Conservation (phyloP, 1,284 basidiomycete species). For the Porodaedalea pini region DNA sequence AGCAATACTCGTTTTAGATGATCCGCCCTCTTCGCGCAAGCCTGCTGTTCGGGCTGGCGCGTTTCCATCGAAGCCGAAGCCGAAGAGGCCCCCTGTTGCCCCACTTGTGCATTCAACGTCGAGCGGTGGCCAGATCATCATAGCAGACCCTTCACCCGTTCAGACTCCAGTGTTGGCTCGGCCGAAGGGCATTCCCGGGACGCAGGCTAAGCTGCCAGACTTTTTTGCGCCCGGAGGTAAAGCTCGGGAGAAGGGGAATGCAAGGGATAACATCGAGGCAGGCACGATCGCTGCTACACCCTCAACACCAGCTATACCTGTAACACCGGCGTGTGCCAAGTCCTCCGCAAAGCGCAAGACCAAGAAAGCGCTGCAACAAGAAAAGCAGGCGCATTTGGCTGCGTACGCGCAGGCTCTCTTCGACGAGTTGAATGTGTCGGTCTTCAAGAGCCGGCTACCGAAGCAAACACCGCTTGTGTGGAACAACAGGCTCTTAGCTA, state of each 20-base stretch:
- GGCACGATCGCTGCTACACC: neutral
- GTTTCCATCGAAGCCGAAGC: slow-evolving; percentile 17
- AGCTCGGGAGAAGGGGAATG: neutral
- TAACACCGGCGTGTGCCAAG: slow-evolving; percentile 11
- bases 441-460: slow-evolving; percentile 76
- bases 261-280: neutral
- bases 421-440: slow-evolving; percentile 71
- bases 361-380: slow-evolving; percentile 45
- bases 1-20: slow-evolving; percentile 47
- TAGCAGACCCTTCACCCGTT: slow-evolving; percentile 3
- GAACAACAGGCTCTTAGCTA: slow-evolving; percentile 70
- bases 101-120: neutral
- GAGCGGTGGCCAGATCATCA: neutral
- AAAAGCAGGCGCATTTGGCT: slow-evolving; percentile 44
- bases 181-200: neutral
- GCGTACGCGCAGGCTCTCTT: slow-evolving; percentile 69
- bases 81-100: slow-evolving; percentile 5
- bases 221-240: neutral
- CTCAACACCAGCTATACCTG: slow-evolving; percentile 2
- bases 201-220: neutral
- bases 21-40: slow-evolving; percentile 43
- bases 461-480: slow-evolving; percentile 60
- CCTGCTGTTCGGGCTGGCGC: slow-evolving; percentile 35
- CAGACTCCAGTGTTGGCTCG: neutral
- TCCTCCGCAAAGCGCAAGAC: slow-evolving; percentile 32